Evolutionary conservation across 2,329 filamentous ascomycete species (phyloP), one percentile per base, ranked within the genome.

Genomic region (Albophoma yamanashiensis): DNA sequence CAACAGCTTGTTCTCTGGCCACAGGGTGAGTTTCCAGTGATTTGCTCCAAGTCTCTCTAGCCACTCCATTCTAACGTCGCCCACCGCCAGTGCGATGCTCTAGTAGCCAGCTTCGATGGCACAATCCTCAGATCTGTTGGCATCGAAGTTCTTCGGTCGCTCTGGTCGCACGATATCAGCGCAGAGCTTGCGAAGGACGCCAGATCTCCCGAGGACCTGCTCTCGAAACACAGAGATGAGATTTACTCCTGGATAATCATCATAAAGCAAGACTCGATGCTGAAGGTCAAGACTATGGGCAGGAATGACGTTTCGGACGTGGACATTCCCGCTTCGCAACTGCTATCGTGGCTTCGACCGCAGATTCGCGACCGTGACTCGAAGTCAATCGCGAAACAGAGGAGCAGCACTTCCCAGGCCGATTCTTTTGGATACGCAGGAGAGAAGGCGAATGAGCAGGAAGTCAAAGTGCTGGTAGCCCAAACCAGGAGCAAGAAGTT

Each of bases 401-500:
- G 71, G 17, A 68, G 66, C 61, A 71, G 65, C 55, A 63, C 61
- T 9, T 63, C 69, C 6, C 64, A 69, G 2, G 69, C 58, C 70
- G 73, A 77, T 58, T 22, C 65, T 59, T 43, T 64, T 15, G 65
- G 57, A 42, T 58, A 64, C 57, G 64, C 65, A 6, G 66, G 61
- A 9, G 70, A 74, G n/a, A 67, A 66, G 53, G 69, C 72, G 34
- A 75, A 80, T 59, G 81, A 85, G 61, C 87, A 89, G 65, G 89
- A 93, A 60, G 92, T 97, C 55, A 87, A 89, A 62, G 88, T 97
- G n/a, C 81, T 97, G 4, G 82, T 92, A 7, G 85, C 89, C 1
- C 88, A 90, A 60, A 92, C 91, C 57, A 86, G 88, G 67, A 91
- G 87, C 73, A 97, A 96, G 75, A 97, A 97, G 77, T 89, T 89